Percentiles rank a stretch among this genome's conserved stretches.
Conservation (phyloP, 306 rosid species). For the Prunus armeniaca region DNA sequence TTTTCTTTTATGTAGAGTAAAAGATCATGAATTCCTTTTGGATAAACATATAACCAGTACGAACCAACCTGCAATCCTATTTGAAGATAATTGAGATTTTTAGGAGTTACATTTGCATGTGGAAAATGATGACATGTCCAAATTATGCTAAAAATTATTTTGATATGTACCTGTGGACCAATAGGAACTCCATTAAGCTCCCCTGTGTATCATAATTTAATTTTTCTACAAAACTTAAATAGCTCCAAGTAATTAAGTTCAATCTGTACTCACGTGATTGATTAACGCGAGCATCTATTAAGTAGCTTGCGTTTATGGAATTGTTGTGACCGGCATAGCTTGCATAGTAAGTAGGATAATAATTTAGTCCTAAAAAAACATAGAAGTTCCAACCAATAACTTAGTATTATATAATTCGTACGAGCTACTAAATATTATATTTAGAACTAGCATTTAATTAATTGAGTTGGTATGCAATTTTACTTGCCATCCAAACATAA, state of each 20-base stretch:
- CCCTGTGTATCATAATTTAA: neutral
- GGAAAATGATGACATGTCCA: neutral
- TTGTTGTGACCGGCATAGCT: conserved; percentile 16
- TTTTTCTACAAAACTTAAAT: neutral
- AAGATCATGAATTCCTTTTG: conserved; percentile 25
- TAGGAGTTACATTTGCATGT: neutral
- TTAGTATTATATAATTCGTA: neutral
- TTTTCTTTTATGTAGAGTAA: conserved; percentile 19
- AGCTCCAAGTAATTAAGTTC: neutral
- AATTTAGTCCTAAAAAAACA: conserved; percentile 43
- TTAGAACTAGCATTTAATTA: too few species aligned
- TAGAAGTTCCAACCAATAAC: neutral
- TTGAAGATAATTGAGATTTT: neutral
- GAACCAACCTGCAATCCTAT: neutral
- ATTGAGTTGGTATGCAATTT: too few species aligned
- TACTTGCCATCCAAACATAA: conserved; percentile 28
- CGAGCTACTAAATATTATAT: neutral
- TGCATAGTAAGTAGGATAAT: conserved; percentile 48
- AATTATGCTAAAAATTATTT: too few species aligned
- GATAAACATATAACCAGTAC: neutral
- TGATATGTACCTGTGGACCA: neutral
- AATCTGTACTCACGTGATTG: conserved; percentile 28
- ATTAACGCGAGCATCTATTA: conserved; percentile 32
- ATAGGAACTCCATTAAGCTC: neutral
- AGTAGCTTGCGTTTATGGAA: conserved; percentile 2